Evolutionary conservation across 768 basidiomycete genomes (phyloP).

Genomic region (Kwoniella europaea): DNA sequence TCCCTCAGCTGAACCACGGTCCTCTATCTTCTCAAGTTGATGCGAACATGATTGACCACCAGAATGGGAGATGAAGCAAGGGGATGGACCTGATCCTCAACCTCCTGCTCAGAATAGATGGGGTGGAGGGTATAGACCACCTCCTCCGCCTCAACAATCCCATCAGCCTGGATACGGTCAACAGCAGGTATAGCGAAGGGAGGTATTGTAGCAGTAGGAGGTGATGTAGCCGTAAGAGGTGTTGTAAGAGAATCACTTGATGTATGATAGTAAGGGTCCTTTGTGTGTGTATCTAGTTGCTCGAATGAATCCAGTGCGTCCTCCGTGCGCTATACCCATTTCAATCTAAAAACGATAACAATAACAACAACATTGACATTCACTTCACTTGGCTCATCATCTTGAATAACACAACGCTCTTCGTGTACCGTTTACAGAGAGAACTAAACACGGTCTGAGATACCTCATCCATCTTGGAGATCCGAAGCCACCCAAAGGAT

Average conservation of each 20-base stretch:
- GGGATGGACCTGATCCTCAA: constrained; percentile 52
- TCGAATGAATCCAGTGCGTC: no score
- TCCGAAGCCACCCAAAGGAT: neutral
- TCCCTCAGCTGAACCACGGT: neutral
- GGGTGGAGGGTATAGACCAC: constrained; percentile 16
- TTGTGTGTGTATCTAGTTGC: no score
- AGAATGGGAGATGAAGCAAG: constrained; percentile 53
- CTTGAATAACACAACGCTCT: no score
- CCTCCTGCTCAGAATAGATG: constrained; percentile 29
- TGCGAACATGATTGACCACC: neutral
- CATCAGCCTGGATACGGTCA: constrained; percentile 16
- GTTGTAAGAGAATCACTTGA: constrained; percentile 1
- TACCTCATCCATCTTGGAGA: neutral
- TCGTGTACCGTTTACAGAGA: no score
- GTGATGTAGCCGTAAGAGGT: neutral
- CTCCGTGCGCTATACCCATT: no score
- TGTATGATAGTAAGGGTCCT: neutral
- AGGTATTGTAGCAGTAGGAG: neutral
- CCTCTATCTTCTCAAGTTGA: neutral
- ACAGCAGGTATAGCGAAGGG: neutral
- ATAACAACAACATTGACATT: no score
- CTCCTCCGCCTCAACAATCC: constrained; percentile 30
- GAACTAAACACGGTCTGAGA: no score
- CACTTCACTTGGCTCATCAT: no score
- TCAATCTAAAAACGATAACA: no score